Base-by-base conservation (phyloP, 345 rosid genomes). In the Eucalyptus melliodora region DNA sequence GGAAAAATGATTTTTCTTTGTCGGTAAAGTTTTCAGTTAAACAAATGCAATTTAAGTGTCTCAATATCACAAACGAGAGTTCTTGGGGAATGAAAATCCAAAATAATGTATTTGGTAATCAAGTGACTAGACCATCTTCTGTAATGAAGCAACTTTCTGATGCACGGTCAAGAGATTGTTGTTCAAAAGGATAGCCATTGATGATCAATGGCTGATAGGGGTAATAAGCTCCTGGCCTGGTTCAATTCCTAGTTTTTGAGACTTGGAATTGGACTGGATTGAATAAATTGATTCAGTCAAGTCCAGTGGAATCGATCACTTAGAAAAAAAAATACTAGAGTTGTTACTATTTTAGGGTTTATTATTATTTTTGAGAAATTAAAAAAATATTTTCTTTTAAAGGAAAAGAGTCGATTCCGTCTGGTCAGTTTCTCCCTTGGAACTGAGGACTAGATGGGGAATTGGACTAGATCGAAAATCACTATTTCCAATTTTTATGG, bases 341-440 rank as follows among this genome's bases (percentile, higher is more conserved):
- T 8, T 53, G 56, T 53, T 53, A 53, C 1, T 53, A 53, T 53
- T 53, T 19, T 19, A 53, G 24, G 10, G 0, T 53, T 53, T 53
- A 53, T 53, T 19, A 19, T 53, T 53, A 53, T 19, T 53, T 3
- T 53, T 19, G 1, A 53, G 24, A 53, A 53, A 53, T 53, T 19
- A 53, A 53, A 51, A 6, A 7, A 51, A 7, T 3, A 51, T 16
- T 3, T n/a, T n/a, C 3, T 51, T 51, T 51, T 51, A 51, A 19
- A 53, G 56, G 3, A 53, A 53, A 53, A 53, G 24, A 53, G 56
- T 53, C 5, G 0, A 8, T 53, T 53, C 0, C 0, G 26, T 53
- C 2, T 4, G 0, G 59, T 53, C 2, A 0, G 2, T 8, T 53
- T 19, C 59, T 21, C 5, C 10, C 26, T 53, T 0, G 0, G 11